Percentiles rank a stretch among this genome's conserved stretches.
Evolutionary conservation across 2,329 filamentous ascomycete genomes (phyloP).

Genomic region (Trichoderma hamatum): DNA sequence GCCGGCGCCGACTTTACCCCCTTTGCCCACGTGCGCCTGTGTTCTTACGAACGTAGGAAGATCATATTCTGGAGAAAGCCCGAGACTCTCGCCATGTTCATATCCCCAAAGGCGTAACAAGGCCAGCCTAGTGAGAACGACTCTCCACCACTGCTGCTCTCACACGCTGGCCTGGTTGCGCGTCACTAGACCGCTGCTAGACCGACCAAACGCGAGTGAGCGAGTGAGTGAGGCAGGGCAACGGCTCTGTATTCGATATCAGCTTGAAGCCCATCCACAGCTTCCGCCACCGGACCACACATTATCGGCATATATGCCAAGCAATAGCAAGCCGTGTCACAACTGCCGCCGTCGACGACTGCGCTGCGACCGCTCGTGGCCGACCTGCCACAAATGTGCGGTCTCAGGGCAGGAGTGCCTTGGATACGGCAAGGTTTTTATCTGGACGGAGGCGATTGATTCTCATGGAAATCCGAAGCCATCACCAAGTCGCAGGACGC

Average conservation of each 20-base stretch:
- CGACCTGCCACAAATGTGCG: slow-evolving; percentile 62
- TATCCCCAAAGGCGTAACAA: slow-evolving; percentile 20
- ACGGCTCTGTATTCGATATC: background rate
- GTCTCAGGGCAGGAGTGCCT: slow-evolving; percentile 60
- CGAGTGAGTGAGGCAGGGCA: slow-evolving; percentile 9
- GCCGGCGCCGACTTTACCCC: background rate
- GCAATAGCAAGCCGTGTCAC: slow-evolving; percentile 29
- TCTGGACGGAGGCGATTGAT: slow-evolving; percentile 60
- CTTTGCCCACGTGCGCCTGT: slow-evolving; percentile 10
- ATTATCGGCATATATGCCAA: slow-evolving; percentile 38
- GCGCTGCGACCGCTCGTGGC: slow-evolving; percentile 64
- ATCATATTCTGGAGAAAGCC: background rate
- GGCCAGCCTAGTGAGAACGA: slow-evolving; percentile 24
- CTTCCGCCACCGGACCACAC: slow-evolving; percentile 26
- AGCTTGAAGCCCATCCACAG: slow-evolving; percentile 8
- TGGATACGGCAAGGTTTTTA: slow-evolving; percentile 63
- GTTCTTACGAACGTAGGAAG: slow-evolving; percentile 6
- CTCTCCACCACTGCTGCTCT: slow-evolving; percentile 17
- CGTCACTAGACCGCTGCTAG: slow-evolving; percentile 23
- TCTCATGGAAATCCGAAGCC: slow-evolving; percentile 51
- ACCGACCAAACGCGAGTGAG: slow-evolving; percentile 14
- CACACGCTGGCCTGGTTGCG: slow-evolving; percentile 21
- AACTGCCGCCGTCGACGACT: slow-evolving; percentile 42
- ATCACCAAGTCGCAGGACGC: slow-evolving; percentile 33
- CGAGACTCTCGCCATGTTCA: slow-evolving; percentile 25